Percentiles rank a stretch among this genome's conserved stretches.
phyloP scores from a whole-genome alignment of 1,284 basidiomycete genomes.

The Melanopsichium pennsylvanicum region DNA sequence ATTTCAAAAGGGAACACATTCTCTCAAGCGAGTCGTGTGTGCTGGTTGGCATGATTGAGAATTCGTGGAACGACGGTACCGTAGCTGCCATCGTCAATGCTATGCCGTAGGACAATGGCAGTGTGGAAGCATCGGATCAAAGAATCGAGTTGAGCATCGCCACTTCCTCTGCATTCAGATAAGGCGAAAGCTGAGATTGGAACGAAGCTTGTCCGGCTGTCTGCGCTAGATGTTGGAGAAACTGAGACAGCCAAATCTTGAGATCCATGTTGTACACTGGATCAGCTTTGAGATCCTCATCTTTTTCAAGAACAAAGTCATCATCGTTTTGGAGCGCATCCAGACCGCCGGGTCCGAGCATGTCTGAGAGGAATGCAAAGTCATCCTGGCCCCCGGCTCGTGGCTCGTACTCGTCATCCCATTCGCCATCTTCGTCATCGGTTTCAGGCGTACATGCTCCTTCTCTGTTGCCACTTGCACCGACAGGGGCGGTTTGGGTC shows the following conservation, averaged over 20 bases:
- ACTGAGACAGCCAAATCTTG: constrained; percentile 66
- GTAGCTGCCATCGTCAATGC: too few species aligned
- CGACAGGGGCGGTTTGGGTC: constrained; percentile 54
- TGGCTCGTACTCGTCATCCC: constrained; percentile 54
- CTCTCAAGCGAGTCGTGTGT: too few species aligned
- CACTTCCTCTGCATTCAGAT: constrained; percentile 27
- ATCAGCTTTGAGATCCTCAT: constrained; percentile 84
- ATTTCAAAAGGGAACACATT: too few species aligned
- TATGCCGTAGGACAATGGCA: too few species aligned
- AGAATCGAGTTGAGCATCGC: constrained; percentile 34
- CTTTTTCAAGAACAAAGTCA: constrained; percentile 69
- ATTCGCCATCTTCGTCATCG: constrained; percentile 54
- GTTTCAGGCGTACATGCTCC: constrained; percentile 47
- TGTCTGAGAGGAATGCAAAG: constrained; percentile 67
- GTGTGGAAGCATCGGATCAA: too few species aligned
- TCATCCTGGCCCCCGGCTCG: constrained; percentile 69
- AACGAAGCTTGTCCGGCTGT: constrained; percentile 17
- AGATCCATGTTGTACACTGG: constrained; percentile 87
- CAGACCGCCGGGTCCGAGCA: constrained; percentile 72
- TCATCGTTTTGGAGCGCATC: constrained; percentile 71
- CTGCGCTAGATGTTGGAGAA: constrained; percentile 23
- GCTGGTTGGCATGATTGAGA: too few species aligned
- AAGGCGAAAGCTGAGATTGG: constrained; percentile 21
- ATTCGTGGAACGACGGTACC: too few species aligned
- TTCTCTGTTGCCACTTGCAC: constrained; percentile 7